Percentiles rank a stretch among this genome's conserved stretches.
phyloP scores from a whole-genome alignment of 164 flowering plant genomes.

The Dillenia suffruticosa region DNA sequence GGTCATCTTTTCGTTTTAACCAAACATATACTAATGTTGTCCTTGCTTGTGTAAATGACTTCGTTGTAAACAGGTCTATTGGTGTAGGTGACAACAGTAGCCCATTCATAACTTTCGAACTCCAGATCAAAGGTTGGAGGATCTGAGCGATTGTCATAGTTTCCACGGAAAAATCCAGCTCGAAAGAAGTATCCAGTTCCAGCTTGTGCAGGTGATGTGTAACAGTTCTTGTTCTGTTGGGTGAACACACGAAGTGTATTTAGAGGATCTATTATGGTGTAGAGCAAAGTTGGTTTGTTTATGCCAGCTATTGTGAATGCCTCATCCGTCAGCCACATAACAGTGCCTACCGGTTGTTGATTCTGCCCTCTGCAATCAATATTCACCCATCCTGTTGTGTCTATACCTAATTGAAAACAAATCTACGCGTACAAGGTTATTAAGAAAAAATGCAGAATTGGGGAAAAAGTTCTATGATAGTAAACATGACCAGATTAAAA shows the following conservation, averaged over 20 bases:
- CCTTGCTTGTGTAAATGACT: slow-evolving; percentile 4
- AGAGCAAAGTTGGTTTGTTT: too few relatives aligned
- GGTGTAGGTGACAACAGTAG: slow-evolving; percentile 3
- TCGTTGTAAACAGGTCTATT: slow-evolving; percentile 1
- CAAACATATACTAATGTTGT: slow-evolving; percentile 11
- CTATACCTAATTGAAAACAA: too few relatives aligned
- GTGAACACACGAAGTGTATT: slow-evolving; percentile 9
- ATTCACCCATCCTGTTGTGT: too few relatives aligned
- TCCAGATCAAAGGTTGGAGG: slow-evolving; percentile 22
- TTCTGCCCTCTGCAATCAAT: too few relatives aligned
- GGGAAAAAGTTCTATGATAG: too few relatives aligned
- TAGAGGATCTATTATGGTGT: too few relatives aligned
- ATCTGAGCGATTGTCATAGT: slow-evolving; percentile 8
- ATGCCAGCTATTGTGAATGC: too few relatives aligned
- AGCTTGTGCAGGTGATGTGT: background rate
- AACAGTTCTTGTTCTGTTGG: slow-evolving; percentile 13
- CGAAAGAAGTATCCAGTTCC: slow-evolving; percentile 3
- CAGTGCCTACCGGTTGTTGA: too few relatives aligned
- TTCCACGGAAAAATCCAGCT: slow-evolving; percentile 20
- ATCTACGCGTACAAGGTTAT: too few relatives aligned
- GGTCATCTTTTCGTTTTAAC: background rate
- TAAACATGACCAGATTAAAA: too few relatives aligned
- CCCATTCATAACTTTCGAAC: slow-evolving; percentile 19
- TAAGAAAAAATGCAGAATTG: too few relatives aligned
- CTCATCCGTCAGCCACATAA: too few relatives aligned